These are phyloP conservation scores for Aspergillus aculeatus DNA, from an alignment of 2,329 filamentous ascomycete genomes.

Conservation along the genomic window DNA sequence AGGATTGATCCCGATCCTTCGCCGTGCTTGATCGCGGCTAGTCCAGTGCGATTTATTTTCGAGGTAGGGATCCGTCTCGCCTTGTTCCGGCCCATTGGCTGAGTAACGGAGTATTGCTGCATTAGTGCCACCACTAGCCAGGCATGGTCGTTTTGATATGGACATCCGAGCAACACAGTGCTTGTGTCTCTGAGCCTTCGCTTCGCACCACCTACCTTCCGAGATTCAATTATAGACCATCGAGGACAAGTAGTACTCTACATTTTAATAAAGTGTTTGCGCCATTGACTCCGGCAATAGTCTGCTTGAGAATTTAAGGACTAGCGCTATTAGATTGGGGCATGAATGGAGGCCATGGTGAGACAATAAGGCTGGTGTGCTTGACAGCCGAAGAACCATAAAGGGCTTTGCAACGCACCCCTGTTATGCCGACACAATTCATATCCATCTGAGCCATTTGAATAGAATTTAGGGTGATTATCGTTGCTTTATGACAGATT, in stretches of 20 bases:
- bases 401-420: too few relatives aligned
- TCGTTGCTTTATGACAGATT: too few relatives aligned
- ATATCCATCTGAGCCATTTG: too few relatives aligned
- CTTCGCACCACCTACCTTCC: slow-evolving; percentile 13
- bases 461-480: too few relatives aligned
- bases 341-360: too few relatives aligned
- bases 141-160: slow-evolving; percentile 4
- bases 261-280: not conserved
- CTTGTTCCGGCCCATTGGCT: slow-evolving; percentile 3
- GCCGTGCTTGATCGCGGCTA: slow-evolving; percentile 12
- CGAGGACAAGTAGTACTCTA: too few relatives aligned
- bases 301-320: too few relatives aligned
- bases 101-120: slow-evolving; percentile 4
- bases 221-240: not conserved
- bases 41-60: slow-evolving; percentile 6
- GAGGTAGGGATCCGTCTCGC: not conserved
- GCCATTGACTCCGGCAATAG: too few relatives aligned
- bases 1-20: slow-evolving; percentile 1
- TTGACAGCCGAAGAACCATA: too few relatives aligned
- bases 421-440: too few relatives aligned
- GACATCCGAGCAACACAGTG: not conserved
- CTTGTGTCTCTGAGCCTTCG: not conserved
- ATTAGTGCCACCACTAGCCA: slow-evolving; percentile 1
- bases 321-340: too few relatives aligned
- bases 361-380: too few relatives aligned